phyloP scores from a whole-genome alignment of 2,329 filamentous ascomycete species.

The Sclerotinia subarctica region DNA sequence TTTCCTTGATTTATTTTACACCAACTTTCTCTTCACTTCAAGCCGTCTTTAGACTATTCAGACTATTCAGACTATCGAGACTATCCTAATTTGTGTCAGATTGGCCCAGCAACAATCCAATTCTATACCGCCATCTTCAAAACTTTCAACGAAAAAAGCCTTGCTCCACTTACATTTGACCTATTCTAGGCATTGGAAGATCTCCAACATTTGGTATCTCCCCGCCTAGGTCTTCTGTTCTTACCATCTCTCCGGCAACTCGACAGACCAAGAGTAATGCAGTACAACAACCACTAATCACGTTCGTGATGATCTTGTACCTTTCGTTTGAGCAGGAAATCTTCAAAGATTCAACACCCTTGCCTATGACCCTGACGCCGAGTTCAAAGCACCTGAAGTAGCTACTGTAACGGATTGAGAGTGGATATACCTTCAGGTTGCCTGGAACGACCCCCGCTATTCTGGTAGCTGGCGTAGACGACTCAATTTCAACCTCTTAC shows the following conservation, averaged over 20 bases:
- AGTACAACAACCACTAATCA: slow-evolving; percentile 9
- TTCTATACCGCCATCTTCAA: slow-evolving; percentile 12
- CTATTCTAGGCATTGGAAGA: neutral
- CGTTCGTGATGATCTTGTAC: slow-evolving; percentile 10
- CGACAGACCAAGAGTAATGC: slow-evolving; percentile 1
- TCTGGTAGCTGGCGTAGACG: slow-evolving; percentile 9
- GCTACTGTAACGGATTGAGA: slow-evolving; percentile 16
- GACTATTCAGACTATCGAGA: neutral
- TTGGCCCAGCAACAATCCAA: slow-evolving; percentile 13
- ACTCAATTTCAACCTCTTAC: slow-evolving; percentile 11
- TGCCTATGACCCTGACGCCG: slow-evolving; percentile 4
- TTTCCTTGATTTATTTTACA: slow-evolving; percentile 9
- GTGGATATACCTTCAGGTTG: slow-evolving; percentile 19
- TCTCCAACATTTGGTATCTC: neutral
- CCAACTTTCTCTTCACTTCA: slow-evolving; percentile 1
- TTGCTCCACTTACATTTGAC: slow-evolving; percentile 3
- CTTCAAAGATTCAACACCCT: neutral
- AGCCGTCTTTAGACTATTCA: neutral
- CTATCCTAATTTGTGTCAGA: neutral
- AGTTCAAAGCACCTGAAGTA: slow-evolving; percentile 13
- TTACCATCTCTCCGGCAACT: neutral
- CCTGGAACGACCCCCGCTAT: slow-evolving; percentile 20
- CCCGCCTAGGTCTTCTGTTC: neutral
- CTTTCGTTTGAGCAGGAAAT: neutral
- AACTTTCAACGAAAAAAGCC: neutral